Percentiles rank a stretch among this genome's conserved stretches.
Evolutionary conservation across 306 rosid genomes (phyloP).

Genomic region (Begonia masoniana): DNA sequence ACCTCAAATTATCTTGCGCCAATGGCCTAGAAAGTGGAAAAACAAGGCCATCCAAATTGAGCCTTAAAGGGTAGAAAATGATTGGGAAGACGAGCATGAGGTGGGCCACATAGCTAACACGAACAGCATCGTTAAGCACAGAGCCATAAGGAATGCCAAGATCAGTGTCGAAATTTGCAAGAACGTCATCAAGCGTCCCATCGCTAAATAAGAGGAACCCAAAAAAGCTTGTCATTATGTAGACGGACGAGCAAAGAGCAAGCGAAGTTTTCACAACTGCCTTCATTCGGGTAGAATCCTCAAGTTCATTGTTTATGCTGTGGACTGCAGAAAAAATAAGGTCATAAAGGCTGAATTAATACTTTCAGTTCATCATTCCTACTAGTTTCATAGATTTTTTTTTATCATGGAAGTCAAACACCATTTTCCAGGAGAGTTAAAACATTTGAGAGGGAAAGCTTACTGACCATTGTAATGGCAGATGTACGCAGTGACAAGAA

Average conservation of each 20-base stretch:
- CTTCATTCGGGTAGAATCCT: slow-evolving; percentile 13
- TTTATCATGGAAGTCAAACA: too few relatives aligned
- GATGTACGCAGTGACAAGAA: slow-evolving; percentile 24
- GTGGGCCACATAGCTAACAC: slow-evolving; percentile 23
- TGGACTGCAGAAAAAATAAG: slow-evolving; percentile 20
- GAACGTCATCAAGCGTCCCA: slow-evolving; percentile 21
- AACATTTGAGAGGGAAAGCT: neutral
- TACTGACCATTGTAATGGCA: slow-evolving; percentile 36
- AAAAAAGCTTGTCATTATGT: slow-evolving; percentile 26
- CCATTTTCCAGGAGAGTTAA: neutral
- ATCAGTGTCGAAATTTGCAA: slow-evolving; percentile 28
- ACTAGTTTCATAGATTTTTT: too few relatives aligned
- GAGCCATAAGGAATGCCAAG: slow-evolving; percentile 25
- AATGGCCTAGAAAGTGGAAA: slow-evolving; percentile 23
- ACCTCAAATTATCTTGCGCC: slow-evolving; percentile 20
- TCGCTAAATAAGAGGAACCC: slow-evolving; percentile 34
- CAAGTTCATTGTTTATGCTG: slow-evolving; percentile 26
- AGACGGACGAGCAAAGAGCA: slow-evolving; percentile 21
- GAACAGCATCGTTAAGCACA: slow-evolving; percentile 15
- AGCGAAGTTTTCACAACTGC: slow-evolving; percentile 18
- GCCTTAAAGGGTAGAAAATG: slow-evolving; percentile 22
- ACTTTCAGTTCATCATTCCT: too few relatives aligned
- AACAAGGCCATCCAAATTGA: slow-evolving; percentile 31
- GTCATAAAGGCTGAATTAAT: too few relatives aligned
- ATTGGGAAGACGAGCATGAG: slow-evolving; percentile 24